Evolutionary conservation across 2,329 filamentous ascomycete genomes (phyloP).

Genomic region (Exophiala calicioides): DNA sequence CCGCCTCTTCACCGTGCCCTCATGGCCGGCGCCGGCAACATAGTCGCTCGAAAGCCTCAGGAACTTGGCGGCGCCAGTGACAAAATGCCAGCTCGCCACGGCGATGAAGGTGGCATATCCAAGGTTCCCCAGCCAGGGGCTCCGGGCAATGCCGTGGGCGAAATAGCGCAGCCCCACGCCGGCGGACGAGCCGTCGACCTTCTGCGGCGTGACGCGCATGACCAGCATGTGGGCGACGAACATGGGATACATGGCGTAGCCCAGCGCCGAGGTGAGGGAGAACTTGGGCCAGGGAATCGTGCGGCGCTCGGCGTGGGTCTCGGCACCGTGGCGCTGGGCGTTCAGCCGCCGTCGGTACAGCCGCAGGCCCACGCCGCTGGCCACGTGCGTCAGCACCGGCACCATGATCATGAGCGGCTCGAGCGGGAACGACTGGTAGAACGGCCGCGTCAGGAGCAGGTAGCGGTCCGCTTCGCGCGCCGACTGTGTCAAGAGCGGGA

Average conservation of each 20-base stretch:
- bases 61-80: conserved; percentile 86
- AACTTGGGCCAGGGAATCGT: conserved; percentile 66
- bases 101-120: conserved; percentile 70
- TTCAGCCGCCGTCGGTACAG: conserved; percentile 72
- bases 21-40: conserved; percentile 47
- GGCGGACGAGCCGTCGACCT: conserved; percentile 80
- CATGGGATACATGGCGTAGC: conserved; percentile 68
- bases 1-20: conserved; percentile 50
- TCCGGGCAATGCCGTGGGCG: conserved; percentile 77
- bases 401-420: conserved; percentile 78
- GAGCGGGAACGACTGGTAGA: conserved; percentile 81
- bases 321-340: conserved; percentile 72
- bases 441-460: conserved; percentile 84
- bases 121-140: conserved; percentile 64
- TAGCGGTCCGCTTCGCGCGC: conserved; percentile 77
- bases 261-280: conserved; percentile 69
- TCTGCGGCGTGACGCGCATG: conserved; percentile 73
- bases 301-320: conserved; percentile 54
- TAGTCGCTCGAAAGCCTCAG: conserved; percentile 63
- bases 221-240: conserved; percentile 71
- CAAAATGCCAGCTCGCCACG: conserved; percentile 72
- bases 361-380: conserved; percentile 74
- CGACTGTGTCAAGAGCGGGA: conserved; percentile 73
- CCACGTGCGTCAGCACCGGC: conserved; percentile 73
- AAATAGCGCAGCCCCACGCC: conserved; percentile 82